These are phyloP conservation scores for Mucor plumbeus DNA, from an alignment of 371 early-diverging fungal species.

Conservation along the genomic window DNA sequence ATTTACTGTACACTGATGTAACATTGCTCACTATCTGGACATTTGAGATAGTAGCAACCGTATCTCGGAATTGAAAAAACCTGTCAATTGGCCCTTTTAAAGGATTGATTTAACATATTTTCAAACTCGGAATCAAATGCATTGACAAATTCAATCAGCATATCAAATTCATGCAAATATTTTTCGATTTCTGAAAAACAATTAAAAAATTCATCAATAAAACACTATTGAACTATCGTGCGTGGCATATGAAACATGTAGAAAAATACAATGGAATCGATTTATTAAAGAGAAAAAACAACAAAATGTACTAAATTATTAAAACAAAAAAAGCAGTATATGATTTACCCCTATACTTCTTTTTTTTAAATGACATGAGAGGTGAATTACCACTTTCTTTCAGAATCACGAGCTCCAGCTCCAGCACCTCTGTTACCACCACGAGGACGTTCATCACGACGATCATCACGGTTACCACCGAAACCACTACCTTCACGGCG, in stretches of 20 bases:
- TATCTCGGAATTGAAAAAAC: not conserved
- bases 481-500: slow-evolving; percentile 6
- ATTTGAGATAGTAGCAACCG: not conserved
- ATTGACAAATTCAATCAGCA: too few species aligned
- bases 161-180: too few species aligned
- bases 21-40: not conserved
- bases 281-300: slow-evolving; percentile 4
- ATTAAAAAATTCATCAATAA: too few species aligned
- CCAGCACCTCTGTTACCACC: slow-evolving; percentile 13
- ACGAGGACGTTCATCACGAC: slow-evolving; percentile 10
- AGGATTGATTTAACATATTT: not conserved
- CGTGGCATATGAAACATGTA: not conserved
- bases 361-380: not conserved
- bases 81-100: not conserved
- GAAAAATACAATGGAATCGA: slow-evolving; percentile 3
- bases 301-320: not conserved
- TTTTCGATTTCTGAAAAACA: too few species aligned
- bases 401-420: slow-evolving; percentile 16
- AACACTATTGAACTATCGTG: too few species aligned
- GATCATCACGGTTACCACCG: slow-evolving; percentile 5
- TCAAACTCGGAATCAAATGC: too few species aligned
- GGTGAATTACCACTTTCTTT: slow-evolving; percentile 22
- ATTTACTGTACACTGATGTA: slow-evolving; percentile 4
- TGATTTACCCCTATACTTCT: not conserved
- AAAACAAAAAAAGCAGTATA: slow-evolving; percentile 5